Percentiles rank a stretch among this genome's conserved stretches.
Evolutionary conservation across 805 yeast species (phyloP).

Genomic region (Phaffomyces antillensis): DNA sequence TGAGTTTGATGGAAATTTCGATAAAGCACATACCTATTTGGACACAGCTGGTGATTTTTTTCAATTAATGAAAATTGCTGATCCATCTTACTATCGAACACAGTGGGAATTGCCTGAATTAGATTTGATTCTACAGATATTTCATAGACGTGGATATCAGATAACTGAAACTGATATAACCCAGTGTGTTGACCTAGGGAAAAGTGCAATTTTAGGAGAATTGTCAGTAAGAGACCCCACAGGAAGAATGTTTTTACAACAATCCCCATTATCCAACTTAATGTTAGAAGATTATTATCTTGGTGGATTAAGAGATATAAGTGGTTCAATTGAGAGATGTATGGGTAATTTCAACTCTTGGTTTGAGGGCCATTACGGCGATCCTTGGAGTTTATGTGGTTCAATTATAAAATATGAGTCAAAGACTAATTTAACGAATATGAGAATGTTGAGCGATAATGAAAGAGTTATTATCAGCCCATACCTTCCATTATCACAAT

Average conservation of each 20-base stretch:
- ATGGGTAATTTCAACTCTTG: slow-evolving; percentile 30
- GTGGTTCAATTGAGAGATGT: slow-evolving; percentile 33
- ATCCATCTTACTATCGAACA: slow-evolving; percentile 17
- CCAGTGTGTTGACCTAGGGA: slow-evolving; percentile 50
- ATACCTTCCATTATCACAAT: slow-evolving; percentile 25
- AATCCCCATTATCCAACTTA: slow-evolving; percentile 39
- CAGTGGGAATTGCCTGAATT: slow-evolving; percentile 36
- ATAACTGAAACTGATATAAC: slow-evolving; percentile 29
- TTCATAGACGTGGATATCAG: slow-evolving; percentile 29
- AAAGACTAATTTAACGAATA: background rate
- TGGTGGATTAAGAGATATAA: slow-evolving; percentile 48
- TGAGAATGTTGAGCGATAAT: background rate
- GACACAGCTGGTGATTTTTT: slow-evolving; percentile 65
- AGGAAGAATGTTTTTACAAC: slow-evolving; percentile 7
- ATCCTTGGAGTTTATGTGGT: slow-evolving; percentile 33
- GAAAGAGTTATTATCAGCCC: slow-evolving; percentile 19
- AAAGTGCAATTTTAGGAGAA: slow-evolving; percentile 44
- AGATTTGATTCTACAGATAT: slow-evolving; percentile 36
- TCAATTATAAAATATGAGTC: slow-evolving; percentile 9
- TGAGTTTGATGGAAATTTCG: slow-evolving; percentile 46
- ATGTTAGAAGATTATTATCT: slow-evolving; percentile 39
- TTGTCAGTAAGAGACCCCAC: slow-evolving; percentile 13
- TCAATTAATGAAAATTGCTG: slow-evolving; percentile 31
- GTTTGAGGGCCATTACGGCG: slow-evolving; percentile 27
- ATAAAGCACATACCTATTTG: slow-evolving; percentile 44